phyloP scores from a whole-genome alignment of 805 yeast genomes.

The Candida saitoana region DNA sequence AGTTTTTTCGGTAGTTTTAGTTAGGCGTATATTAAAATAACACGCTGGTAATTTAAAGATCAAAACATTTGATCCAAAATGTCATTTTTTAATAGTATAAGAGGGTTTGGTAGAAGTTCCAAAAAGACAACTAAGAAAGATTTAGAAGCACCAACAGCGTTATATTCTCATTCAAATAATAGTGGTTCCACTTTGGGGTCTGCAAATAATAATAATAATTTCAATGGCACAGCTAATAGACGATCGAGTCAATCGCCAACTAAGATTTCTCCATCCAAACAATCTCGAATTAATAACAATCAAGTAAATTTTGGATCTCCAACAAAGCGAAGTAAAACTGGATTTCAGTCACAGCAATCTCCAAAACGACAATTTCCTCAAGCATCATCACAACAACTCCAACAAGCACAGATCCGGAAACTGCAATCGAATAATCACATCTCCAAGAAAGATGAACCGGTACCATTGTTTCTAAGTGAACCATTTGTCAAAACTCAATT shows the following conservation, averaged over 20 bases:
- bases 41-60: no score
- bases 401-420: slow-evolving; percentile 1
- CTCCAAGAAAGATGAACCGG: slow-evolving; percentile 10
- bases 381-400: slow-evolving; percentile 7
- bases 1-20: no score
- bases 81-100: slow-evolving; percentile 46
- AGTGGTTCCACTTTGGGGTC: slow-evolving; percentile 24
- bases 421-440: slow-evolving; percentile 8
- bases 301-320: slow-evolving; percentile 17
- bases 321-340: slow-evolving; percentile 15
- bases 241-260: slow-evolving; percentile 35
- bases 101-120: slow-evolving; percentile 45
- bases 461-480: slow-evolving; percentile 77
- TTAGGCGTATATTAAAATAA: no score
- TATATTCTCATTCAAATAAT: slow-evolving; percentile 28
- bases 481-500: slow-evolving; percentile 92
- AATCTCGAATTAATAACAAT: slow-evolving; percentile 12
- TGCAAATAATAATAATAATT: slow-evolving; percentile 27
- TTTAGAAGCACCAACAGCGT: slow-evolving; percentile 22
- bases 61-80: no score
- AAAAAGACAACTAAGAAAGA: slow-evolving; percentile 41
- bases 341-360: slow-evolving; percentile 5
- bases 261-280: slow-evolving; percentile 41
- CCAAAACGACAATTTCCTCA: slow-evolving; percentile 5
- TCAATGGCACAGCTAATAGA: slow-evolving; percentile 15